phyloP scores from a whole-genome alignment of 495 filamentous ascomycete species.

The Hypoxylon subgilvum region DNA sequence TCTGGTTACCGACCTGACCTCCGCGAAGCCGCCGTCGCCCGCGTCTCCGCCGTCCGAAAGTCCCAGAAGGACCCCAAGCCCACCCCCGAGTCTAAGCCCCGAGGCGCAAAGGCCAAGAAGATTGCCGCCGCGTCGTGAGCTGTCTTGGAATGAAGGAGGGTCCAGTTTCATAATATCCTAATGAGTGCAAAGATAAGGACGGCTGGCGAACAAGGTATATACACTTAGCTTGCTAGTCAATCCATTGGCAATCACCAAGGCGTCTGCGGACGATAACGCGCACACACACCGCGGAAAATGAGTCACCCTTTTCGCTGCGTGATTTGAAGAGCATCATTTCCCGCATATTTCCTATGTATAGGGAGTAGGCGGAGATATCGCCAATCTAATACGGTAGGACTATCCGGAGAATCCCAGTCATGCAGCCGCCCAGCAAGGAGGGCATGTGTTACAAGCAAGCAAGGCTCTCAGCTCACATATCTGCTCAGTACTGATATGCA shows the following conservation, averaged over 20 bases:
- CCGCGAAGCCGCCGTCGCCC: conserved; percentile 82
- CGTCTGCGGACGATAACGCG: conserved; percentile 6
- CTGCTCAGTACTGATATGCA: no score
- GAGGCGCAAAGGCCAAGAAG: conserved; percentile 83
- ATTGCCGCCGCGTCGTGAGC: conserved; percentile 57
- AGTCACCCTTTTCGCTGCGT: conserved; percentile 3
- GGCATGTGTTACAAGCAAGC: not conserved
- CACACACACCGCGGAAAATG: conserved; percentile 12
- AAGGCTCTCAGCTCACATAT: conserved; percentile 6
- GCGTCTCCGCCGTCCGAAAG: conserved; percentile 82
- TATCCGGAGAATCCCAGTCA: conserved; percentile 24
- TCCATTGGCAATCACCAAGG: conserved; percentile 14
- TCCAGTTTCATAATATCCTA: conserved; percentile 7
- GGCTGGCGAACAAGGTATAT: conserved; percentile 31
- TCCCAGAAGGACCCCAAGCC: conserved; percentile 82
- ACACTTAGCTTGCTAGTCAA: conserved; percentile 33
- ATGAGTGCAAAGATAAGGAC: conserved; percentile 30
- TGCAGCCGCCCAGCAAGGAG: not conserved
- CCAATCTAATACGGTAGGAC: conserved; percentile 26
- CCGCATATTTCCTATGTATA: not conserved
- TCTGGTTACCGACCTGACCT: conserved; percentile 85
- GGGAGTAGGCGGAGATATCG: conserved; percentile 9
- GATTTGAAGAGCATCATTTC: conserved; percentile 23
- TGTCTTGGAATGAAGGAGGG: conserved; percentile 9
- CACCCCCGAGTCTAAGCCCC: conserved; percentile 69